These are phyloP conservation scores for Alternaria arborescens DNA, from an alignment of 2,329 filamentous ascomycete species.

Conservation along the genomic window DNA sequence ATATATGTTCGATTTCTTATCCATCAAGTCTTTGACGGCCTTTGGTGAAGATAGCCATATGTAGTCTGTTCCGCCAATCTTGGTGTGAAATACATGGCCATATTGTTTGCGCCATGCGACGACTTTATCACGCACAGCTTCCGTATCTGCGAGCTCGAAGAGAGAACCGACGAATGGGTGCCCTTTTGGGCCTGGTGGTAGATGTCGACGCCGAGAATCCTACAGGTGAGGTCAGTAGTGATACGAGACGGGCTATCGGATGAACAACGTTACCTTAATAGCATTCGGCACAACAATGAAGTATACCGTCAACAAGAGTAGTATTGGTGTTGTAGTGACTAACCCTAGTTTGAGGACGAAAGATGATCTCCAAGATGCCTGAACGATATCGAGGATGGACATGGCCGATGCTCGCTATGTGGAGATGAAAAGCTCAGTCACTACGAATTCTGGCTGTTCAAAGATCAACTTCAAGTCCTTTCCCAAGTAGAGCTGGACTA, in stretches of 20 bases:
- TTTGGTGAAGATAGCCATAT: slow-evolving; percentile 57
- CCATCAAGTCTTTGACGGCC: slow-evolving; percentile 63
- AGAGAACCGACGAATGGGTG: slow-evolving; percentile 54
- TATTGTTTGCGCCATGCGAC: slow-evolving; percentile 48
- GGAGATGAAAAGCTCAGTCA: not conserved
- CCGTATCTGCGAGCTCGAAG: slow-evolving; percentile 48
- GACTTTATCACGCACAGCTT: slow-evolving; percentile 43
- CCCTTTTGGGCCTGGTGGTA: slow-evolving; percentile 52
- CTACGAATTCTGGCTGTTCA: not conserved
- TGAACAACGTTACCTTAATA: slow-evolving; percentile 30
- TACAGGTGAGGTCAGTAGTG: slow-evolving; percentile 14
- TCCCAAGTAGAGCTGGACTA: too few relatives aligned
- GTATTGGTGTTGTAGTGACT: slow-evolving; percentile 23
- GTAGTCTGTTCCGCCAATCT: slow-evolving; percentile 53
- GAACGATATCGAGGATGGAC: slow-evolving; percentile 18
- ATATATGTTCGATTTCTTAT: slow-evolving; percentile 63
- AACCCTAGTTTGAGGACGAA: slow-evolving; percentile 25
- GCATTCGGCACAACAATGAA: slow-evolving; percentile 43
- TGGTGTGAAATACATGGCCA: slow-evolving; percentile 53
- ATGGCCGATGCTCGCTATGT: slow-evolving; percentile 5
- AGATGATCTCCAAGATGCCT: slow-evolving; percentile 2
- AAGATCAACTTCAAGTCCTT: not conserved
- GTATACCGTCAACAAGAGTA: slow-evolving; percentile 35
- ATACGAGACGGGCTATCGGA: not conserved
- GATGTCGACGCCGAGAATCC: slow-evolving; percentile 44